Evolutionary conservation across 2,329 filamentous ascomycete genomes (phyloP).

Genomic region (Rhinocladiella similis): DNA sequence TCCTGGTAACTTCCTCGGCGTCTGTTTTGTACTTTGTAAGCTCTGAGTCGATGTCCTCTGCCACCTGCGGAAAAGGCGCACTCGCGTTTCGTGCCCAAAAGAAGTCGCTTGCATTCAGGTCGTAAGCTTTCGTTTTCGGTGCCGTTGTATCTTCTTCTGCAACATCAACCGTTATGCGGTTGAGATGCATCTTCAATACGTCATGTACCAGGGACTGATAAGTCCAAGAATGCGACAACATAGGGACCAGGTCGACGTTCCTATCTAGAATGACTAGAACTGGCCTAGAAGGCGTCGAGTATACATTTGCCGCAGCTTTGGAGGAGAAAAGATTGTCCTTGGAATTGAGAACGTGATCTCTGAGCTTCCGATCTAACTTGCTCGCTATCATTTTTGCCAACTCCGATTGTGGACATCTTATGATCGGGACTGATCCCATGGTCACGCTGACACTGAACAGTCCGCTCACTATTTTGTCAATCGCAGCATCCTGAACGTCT

Average conservation of each 20-base stretch:
- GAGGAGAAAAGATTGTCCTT: slow-evolving; percentile 96
- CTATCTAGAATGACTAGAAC: slow-evolving; percentile 92
- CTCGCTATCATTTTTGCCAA: slow-evolving; percentile 92
- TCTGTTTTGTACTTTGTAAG: slow-evolving; percentile 95
- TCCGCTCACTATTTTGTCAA: slow-evolving; percentile 91
- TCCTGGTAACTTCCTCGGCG: slow-evolving; percentile 88
- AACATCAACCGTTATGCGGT: slow-evolving; percentile 89
- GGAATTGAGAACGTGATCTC: slow-evolving; percentile 94
- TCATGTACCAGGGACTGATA: slow-evolving; percentile 84
- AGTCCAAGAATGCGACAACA: slow-evolving; percentile 97
- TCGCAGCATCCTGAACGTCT: slow-evolving; percentile 79
- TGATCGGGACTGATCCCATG: slow-evolving; percentile 95
- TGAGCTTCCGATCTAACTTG: slow-evolving; percentile 90
- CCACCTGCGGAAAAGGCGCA: slow-evolving; percentile 89
- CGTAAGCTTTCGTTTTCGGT: slow-evolving; percentile 83
- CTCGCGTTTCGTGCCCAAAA: slow-evolving; percentile 95
- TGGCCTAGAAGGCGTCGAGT: slow-evolving; percentile 72
- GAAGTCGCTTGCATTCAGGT: slow-evolving; percentile 85
- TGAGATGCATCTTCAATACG: slow-evolving; percentile 77
- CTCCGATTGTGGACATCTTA: slow-evolving; percentile 87
- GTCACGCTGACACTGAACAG: slow-evolving; percentile 99
- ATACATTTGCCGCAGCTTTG: slow-evolving; percentile 51
- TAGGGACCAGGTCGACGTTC: slow-evolving; percentile 92
- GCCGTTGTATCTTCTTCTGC: slow-evolving; percentile 69
- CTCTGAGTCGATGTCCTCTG: slow-evolving; percentile 92